Percentiles rank a stretch among this genome's conserved stretches.
Conservation (phyloP, 306 rosid genomes). For the Dryas alaskensis region DNA sequence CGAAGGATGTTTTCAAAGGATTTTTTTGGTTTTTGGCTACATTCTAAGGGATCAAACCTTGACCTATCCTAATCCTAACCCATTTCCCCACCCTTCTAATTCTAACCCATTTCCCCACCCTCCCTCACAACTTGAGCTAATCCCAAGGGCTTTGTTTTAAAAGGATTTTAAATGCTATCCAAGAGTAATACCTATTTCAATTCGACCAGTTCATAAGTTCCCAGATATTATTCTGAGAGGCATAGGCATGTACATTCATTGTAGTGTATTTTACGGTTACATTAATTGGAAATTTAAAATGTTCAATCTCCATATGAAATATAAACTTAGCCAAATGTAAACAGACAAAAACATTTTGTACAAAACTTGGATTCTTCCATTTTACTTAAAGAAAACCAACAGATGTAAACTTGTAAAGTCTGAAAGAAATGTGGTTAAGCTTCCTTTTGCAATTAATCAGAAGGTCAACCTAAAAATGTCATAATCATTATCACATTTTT, state of each 20-base stretch:
- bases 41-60: too few species aligned
- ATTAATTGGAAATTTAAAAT: background rate
- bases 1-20: background rate
- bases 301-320: background rate
- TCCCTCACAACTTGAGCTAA: too few species aligned
- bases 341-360: background rate
- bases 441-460: background rate
- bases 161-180: background rate
- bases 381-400: background rate
- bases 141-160: too few species aligned
- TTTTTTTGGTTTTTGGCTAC: too few species aligned
- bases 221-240: background rate
- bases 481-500: slow-evolving; percentile 8
- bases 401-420: background rate
- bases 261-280: background rate
- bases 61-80: too few species aligned
- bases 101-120: too few species aligned
- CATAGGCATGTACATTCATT: background rate
- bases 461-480: slow-evolving; percentile 12
- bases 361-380: background rate
- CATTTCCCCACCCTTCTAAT: too few species aligned
- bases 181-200: background rate
- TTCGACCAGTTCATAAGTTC: background rate
- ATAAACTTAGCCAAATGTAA: background rate
- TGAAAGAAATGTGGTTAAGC: background rate